Percentiles rank a stretch among this genome's conserved stretches.
Evolutionary conservation across 768 basidiomycete genomes (phyloP).

Genomic region (Suillus ampliporus): DNA sequence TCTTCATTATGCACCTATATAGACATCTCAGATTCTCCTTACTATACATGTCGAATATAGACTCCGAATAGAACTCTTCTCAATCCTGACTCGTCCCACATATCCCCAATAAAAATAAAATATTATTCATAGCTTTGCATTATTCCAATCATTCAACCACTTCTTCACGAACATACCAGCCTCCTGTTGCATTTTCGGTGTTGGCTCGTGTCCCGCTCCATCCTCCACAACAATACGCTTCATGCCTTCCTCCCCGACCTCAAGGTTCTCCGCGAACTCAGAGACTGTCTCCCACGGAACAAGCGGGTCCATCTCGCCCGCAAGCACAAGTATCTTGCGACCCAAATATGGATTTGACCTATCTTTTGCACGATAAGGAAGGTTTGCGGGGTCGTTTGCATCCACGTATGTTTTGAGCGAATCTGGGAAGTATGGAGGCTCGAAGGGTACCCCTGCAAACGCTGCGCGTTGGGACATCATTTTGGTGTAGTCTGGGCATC

Average conservation of each 20-base stretch:
- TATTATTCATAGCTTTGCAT: too few relatives aligned
- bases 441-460: slow-evolving; percentile 46
- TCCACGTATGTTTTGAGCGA: slow-evolving; percentile 55
- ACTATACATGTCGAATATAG: too few relatives aligned
- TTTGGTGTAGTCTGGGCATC: slow-evolving; percentile 70
- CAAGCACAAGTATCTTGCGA: slow-evolving; percentile 76
- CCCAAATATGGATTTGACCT: slow-evolving; percentile 63
- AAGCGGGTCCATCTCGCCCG: slow-evolving; percentile 65
- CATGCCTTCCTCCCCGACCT: slow-evolving; percentile 56
- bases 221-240: slow-evolving; percentile 61
- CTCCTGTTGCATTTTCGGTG: slow-evolving; percentile 61
- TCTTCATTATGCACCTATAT: too few relatives aligned
- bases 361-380: slow-evolving; percentile 44
- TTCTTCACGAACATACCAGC: slow-evolving; percentile 37
- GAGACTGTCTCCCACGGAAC: slow-evolving; percentile 69
- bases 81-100: too few relatives aligned
- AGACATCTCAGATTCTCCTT: too few relatives aligned
- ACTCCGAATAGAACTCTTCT: too few relatives aligned
- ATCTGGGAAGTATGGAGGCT: slow-evolving; percentile 61
- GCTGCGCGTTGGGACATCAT: slow-evolving; percentile 65
- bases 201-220: slow-evolving; percentile 66
- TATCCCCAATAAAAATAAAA: too few relatives aligned
- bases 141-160: slow-evolving; percentile 31
- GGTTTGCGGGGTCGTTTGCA: slow-evolving; percentile 49
- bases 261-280: slow-evolving; percentile 59